Percentiles rank a stretch among this genome's conserved stretches.
Conservation (phyloP, 202 grass and related monocot genomes). For the Saccharum hybrid region DNA sequence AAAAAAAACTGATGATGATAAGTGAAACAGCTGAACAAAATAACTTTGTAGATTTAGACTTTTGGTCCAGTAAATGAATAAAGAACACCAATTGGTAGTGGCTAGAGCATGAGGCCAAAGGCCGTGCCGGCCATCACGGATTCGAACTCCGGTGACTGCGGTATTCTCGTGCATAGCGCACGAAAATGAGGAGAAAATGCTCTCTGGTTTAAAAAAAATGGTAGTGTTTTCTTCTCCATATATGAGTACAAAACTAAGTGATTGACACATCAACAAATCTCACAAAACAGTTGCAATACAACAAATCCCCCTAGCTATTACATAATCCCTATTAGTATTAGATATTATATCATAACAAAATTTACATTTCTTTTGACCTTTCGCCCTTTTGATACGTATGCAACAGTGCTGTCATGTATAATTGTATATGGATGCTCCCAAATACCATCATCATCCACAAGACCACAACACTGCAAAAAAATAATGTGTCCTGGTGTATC, state of each 20-base stretch:
- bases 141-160: too few species aligned
- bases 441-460: conserved; percentile 1
- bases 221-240: not conserved
- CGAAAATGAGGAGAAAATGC: too few species aligned
- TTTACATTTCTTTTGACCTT: not conserved
- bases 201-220: too few species aligned
- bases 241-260: not conserved
- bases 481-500: conserved; percentile 4
- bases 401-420: conserved; percentile 17
- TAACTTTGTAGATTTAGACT: not conserved
- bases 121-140: too few species aligned
- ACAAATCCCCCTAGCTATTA: not conserved
- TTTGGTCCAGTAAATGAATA: not conserved
- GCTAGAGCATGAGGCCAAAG: too few species aligned
- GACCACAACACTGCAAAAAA: conserved; percentile 28
- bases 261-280: conserved; percentile 1
- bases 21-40: too few species aligned
- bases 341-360: conserved; percentile 4
- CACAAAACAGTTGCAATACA: not conserved
- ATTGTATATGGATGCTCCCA: conserved; percentile 17
- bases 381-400: not conserved
- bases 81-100: not conserved
- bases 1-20: too few species aligned
- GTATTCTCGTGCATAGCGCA: too few species aligned
- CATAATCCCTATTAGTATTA: not conserved